phyloP scores from a whole-genome alignment of 306 rosid genomes.

The Spatholobus suberectus region DNA sequence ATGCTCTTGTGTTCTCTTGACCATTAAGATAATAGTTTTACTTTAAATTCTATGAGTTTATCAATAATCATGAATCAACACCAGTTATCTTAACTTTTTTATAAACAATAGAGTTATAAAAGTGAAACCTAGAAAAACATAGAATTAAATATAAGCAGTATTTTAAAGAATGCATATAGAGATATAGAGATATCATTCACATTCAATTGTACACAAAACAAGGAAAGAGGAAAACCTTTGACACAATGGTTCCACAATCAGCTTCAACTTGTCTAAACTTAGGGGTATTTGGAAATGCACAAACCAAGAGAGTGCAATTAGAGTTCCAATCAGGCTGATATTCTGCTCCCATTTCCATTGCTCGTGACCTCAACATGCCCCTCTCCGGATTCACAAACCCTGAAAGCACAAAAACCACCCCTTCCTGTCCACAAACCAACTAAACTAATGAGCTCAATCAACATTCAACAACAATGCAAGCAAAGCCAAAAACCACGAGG shows the following conservation, averaged over 20 bases:
- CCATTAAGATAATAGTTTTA: slow-evolving; percentile 11
- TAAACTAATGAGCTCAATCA: not conserved
- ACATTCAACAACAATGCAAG: slow-evolving; percentile 11
- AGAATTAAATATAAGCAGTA: not conserved
- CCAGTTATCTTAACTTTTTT: not conserved
- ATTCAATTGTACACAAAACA: slow-evolving; percentile 16
- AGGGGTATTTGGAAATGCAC: slow-evolving; percentile 92
- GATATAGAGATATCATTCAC: not conserved
- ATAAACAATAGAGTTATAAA: not conserved
- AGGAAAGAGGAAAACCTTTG: slow-evolving; percentile 65
- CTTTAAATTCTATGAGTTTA: not conserved
- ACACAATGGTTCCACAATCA: slow-evolving; percentile 85
- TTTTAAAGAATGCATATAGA: not conserved
- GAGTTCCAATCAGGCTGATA: slow-evolving; percentile 90
- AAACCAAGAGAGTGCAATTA: slow-evolving; percentile 82
- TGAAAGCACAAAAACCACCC: slow-evolving; percentile 88
- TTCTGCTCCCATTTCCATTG: slow-evolving; percentile 96
- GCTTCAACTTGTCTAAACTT: slow-evolving; percentile 93
- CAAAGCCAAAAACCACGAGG: slow-evolving; percentile 43
- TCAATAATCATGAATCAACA: slow-evolving; percentile 25
- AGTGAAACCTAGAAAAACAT: not conserved
- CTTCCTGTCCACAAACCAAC: slow-evolving; percentile 68
- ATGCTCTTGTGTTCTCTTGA: not conserved
- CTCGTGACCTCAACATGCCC: slow-evolving; percentile 76
- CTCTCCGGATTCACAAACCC: slow-evolving; percentile 98